Conservation (phyloP, 306 rosid species). For the Acacia melanoxylon region DNA sequence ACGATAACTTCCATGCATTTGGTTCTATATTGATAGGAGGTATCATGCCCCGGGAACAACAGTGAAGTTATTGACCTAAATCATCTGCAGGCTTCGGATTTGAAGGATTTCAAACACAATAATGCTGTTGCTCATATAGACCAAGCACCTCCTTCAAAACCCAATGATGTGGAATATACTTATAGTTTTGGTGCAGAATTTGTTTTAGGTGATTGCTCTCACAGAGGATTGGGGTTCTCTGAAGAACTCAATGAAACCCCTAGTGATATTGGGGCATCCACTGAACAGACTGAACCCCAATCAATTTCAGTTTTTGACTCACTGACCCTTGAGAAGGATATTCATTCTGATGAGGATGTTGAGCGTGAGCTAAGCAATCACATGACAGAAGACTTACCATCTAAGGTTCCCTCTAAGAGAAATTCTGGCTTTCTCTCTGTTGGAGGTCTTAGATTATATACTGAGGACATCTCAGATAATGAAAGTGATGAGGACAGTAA, state of each 20-base stretch:
- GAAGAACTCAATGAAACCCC: conserved; percentile 56
- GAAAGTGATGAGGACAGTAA: conserved; percentile 54
- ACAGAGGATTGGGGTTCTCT: conserved; percentile 78
- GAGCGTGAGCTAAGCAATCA: conserved; percentile 42
- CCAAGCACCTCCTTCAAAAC: conserved; percentile 53
- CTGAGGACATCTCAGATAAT: conserved; percentile 68
- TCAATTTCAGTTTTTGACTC: conserved; percentile 50
- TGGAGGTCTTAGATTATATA: conserved; percentile 83
- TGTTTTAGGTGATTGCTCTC: conserved; percentile 77
- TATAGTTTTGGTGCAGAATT: conserved; percentile 64
- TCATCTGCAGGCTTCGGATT: conserved; percentile 46
- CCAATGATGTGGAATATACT: conserved; percentile 44
- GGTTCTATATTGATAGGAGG: conserved; percentile 51
- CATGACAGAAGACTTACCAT: conserved; percentile 42
- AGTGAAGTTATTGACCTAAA: conserved; percentile 36
- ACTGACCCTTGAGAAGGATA: conserved; percentile 47
- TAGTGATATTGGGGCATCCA: conserved; percentile 43
- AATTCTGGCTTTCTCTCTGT: conserved; percentile 86
- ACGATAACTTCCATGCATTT: conserved; percentile 30
- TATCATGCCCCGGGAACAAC: conserved; percentile 22
- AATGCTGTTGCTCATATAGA: conserved; percentile 51
- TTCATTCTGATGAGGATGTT: conserved; percentile 40
- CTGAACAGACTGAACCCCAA: conserved; percentile 43
- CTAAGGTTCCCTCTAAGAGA: conserved; percentile 37
- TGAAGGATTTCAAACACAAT: conserved; percentile 47